Evolutionary conservation across 495 filamentous ascomycete species (phyloP), one percentile per base, ranked within the genome.

Genomic region (Annulohypoxylon moriforme): DNA sequence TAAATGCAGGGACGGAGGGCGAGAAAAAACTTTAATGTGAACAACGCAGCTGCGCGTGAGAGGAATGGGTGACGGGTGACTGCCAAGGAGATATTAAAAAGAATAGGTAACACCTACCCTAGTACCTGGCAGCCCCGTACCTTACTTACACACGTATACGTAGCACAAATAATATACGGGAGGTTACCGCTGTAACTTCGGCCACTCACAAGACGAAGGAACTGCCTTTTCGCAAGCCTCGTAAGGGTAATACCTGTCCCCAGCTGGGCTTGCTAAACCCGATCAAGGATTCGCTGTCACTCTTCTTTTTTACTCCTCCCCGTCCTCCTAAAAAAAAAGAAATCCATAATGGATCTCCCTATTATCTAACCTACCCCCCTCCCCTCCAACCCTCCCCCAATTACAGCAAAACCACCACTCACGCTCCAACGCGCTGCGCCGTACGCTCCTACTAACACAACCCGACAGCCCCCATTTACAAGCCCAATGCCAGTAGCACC

Each of bases 1-100:
- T 68, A 64, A 73, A 73, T 68, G 60, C 70, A 73, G 60, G 70
- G 64, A 73, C 64, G 65, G 36, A n/a, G 14, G 57, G 34, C 31
- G 58, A 56, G 53, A 64, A 2, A n/a, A 40, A 60, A 56, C 10
- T 60, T 52, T 46, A 68, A 56, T 47, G 33, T 57, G 59, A 64
- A 61, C 36, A 56, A 64, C 56, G 50, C 62, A 71, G 66, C 68
- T 42, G 49, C 62, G 68, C 57, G 31, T 29, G 4, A 60, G 47
- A 60, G 47, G 55, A n/a, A 40, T n/a, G 11, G 11, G 36, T 1
- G 3, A 29, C 6, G 27, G 27, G 27, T 29, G 27, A 29, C 6
- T 2, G 27, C 27, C 27, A 29, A 29, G 27, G 6, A 29, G n/a
- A n/a, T n/a, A n/a, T n/a, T n/a, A n/a, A n/a, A n/a, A n/a, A n/a